Conservation (phyloP, 2,329 filamentous ascomycete genomes). For the Nigrograna mackinnonii region DNA sequence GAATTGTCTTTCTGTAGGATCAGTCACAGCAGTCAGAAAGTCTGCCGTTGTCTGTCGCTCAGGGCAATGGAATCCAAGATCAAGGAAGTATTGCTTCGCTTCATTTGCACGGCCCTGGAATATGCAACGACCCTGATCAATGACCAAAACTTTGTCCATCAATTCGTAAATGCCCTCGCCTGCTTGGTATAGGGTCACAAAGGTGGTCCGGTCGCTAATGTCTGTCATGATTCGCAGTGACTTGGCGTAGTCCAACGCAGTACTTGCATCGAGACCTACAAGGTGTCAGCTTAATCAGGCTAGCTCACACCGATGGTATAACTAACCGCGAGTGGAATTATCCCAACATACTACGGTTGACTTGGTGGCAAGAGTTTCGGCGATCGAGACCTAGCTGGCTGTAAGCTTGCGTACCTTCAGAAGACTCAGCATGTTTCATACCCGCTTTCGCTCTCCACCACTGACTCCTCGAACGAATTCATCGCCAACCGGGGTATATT, state of each 20-base stretch:
- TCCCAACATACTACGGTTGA: slow-evolving; percentile 77
- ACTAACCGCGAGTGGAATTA: slow-evolving; percentile 70
- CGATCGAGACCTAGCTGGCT: slow-evolving; percentile 61
- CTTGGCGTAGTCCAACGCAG: slow-evolving; percentile 76
- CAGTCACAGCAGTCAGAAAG: slow-evolving; percentile 76
- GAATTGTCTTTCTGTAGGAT: slow-evolving; percentile 71
- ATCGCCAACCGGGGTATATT: slow-evolving; percentile 75
- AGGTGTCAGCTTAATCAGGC: too few species aligned
- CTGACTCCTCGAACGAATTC: slow-evolving; percentile 73
- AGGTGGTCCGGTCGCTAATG: slow-evolving; percentile 70
- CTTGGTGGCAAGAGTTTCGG: slow-evolving; percentile 75
- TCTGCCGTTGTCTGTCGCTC: slow-evolving; percentile 73
- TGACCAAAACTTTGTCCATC: slow-evolving; percentile 81
- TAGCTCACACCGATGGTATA: too few species aligned
- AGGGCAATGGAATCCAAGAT: slow-evolving; percentile 65
- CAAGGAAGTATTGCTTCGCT: slow-evolving; percentile 68
- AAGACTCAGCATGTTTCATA: slow-evolving; percentile 11
- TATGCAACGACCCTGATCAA: slow-evolving; percentile 72
- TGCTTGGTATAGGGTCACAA: slow-evolving; percentile 74
- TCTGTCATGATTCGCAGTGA: slow-evolving; percentile 81
- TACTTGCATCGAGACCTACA: slow-evolving; percentile 79
- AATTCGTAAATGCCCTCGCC: slow-evolving; percentile 71
- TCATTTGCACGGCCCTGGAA: slow-evolving; percentile 66
- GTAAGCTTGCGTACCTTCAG: not conserved
- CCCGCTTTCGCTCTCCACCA: slow-evolving; percentile 80